A percentile compares a stretch with the other conserved stretches of the same genome.
Conservation (phyloP, 2,329 filamentous ascomycete species). For the Xenoacremonium recifei region DNA sequence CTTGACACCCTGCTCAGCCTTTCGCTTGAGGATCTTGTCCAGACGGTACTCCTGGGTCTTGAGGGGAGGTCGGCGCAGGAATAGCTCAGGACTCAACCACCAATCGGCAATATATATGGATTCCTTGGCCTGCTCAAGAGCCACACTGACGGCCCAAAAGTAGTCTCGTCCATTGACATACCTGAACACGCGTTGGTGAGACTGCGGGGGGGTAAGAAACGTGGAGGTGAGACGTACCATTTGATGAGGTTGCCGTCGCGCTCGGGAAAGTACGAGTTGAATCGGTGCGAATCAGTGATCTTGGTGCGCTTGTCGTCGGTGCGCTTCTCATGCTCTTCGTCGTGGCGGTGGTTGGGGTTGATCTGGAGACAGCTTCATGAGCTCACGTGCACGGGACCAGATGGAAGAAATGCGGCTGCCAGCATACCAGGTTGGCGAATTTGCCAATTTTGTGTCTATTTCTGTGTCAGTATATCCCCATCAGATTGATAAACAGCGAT, state of each 20-base stretch:
- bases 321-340: constrained; percentile 83
- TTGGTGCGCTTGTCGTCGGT: constrained; percentile 78
- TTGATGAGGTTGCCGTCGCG: constrained; percentile 83
- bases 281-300: constrained; percentile 74
- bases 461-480: constrained; percentile 1
- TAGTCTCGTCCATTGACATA: constrained; percentile 95
- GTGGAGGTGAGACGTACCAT: no score
- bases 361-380: constrained; percentile 43
- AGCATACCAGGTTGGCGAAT: constrained; percentile 56
- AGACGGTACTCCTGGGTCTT: constrained; percentile 82
- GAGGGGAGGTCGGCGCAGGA: constrained; percentile 80
- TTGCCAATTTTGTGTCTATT: constrained; percentile 61
- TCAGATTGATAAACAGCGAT: constrained; percentile 2
- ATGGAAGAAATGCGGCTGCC: neutral
- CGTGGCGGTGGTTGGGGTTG: constrained; percentile 87
- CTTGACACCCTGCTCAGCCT: constrained; percentile 88
- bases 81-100: constrained; percentile 92
- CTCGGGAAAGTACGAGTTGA: constrained; percentile 87
- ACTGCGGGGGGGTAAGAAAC: no score
- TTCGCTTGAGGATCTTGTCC: constrained; percentile 82
- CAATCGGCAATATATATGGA: constrained; percentile 95
- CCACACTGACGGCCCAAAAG: constrained; percentile 88
- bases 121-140: constrained; percentile 86
- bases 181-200: no score
- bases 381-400: no score